Conservation (phyloP, 2,329 filamentous ascomycete species). For the Colletotrichum simmondsii region DNA sequence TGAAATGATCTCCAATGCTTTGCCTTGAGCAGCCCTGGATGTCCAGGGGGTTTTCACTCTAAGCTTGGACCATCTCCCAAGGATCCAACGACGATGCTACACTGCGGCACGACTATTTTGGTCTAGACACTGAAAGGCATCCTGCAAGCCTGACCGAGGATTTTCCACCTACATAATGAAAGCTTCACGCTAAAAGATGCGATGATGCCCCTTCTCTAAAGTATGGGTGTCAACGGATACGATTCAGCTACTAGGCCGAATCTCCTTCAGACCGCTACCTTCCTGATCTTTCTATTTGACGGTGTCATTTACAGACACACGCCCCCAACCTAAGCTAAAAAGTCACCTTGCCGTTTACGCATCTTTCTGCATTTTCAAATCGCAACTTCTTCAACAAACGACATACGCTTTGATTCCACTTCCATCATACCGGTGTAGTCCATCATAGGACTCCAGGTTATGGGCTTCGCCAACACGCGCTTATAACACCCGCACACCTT, state of each 20-base stretch:
- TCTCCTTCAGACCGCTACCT: neutral
- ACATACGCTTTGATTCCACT: neutral
- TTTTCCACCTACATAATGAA: neutral
- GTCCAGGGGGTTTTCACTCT: neutral
- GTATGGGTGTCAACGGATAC: neutral
- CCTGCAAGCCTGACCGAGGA: neutral
- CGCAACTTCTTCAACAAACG: neutral
- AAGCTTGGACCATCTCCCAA: neutral
- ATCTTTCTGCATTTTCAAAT: neutral
- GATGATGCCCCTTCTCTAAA: neutral
- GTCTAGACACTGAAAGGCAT: neutral
- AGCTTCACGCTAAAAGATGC: neutral
- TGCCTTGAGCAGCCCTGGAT: neutral
- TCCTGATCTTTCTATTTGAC: neutral
- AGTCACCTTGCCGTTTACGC: neutral
- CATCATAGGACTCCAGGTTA: neutral
- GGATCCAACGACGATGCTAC: neutral
- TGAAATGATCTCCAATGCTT: neutral
- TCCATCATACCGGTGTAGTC: neutral
- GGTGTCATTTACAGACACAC: neutral
- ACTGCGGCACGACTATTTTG: neutral
- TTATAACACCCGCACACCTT: neutral
- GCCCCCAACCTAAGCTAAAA: neutral
- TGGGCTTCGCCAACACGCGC: neutral
- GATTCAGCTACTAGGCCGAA: neutral